These are phyloP conservation scores for Anastatica hierochuntica DNA, from an alignment of 345 rosid genomes.

Conservation along the genomic window DNA sequence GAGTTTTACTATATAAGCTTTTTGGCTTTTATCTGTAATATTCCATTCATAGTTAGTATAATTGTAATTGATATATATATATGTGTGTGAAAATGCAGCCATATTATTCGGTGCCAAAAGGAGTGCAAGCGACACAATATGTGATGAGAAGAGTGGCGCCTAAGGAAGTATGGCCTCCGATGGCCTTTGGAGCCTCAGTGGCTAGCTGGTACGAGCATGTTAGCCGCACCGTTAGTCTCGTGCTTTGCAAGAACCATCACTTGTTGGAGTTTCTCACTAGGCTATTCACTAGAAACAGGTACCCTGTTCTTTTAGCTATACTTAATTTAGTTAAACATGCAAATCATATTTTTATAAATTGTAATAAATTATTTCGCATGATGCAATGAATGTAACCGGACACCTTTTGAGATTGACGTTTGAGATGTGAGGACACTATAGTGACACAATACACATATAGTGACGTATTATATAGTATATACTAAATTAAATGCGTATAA, in stretches of 20 bases:
- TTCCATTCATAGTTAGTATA: background rate
- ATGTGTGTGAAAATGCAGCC: constrained; percentile 43
- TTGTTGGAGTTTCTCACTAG: constrained; percentile 73
- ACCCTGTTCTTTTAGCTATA: background rate
- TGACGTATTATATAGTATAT: background rate
- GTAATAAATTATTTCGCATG: background rate
- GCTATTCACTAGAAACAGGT: constrained; percentile 83
- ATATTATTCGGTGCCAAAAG: constrained; percentile 69
- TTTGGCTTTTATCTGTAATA: background rate
- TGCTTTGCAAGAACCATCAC: constrained; percentile 86
- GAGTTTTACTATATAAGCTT: constrained; percentile 20
- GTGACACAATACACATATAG: background rate
- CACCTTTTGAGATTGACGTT: background rate
- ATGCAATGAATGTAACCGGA: background rate
- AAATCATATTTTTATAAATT: background rate
- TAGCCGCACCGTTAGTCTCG: constrained; percentile 65
- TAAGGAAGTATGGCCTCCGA: constrained; percentile 76
- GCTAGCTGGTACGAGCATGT: constrained; percentile 98
- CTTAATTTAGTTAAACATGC: background rate
- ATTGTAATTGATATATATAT: background rate
- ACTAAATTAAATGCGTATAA: background rate
- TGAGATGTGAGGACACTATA: constrained; percentile 1
- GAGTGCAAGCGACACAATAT: constrained; percentile 59
- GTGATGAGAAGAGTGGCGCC: constrained; percentile 82
- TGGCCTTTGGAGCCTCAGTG: constrained; percentile 75